Conservation (phyloP, 2,329 filamentous ascomycete genomes). For the Stemphylium beticola region DNA sequence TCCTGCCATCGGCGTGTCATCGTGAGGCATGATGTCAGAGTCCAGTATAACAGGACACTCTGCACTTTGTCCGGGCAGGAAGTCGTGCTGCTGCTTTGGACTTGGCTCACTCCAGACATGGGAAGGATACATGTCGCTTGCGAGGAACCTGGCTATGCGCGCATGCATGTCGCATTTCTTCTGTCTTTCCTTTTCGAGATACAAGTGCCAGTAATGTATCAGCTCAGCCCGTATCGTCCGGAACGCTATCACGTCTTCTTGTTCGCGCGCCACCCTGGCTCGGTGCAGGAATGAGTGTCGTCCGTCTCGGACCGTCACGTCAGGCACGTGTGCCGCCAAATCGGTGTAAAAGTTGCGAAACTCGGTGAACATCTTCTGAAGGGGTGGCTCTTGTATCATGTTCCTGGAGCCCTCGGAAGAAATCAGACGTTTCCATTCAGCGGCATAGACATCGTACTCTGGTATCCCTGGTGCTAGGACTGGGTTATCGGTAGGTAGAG, state of each 20-base stretch:
- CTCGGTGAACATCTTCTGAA: slow-evolving; percentile 41
- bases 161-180: slow-evolving; percentile 30
- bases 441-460: slow-evolving; percentile 29
- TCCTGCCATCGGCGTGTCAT: slow-evolving; percentile 21
- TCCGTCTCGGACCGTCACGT: slow-evolving; percentile 16
- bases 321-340: slow-evolving; percentile 23
- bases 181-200: slow-evolving; percentile 33
- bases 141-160: slow-evolving; percentile 26
- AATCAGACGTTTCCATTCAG: slow-evolving; percentile 29
- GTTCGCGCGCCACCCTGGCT: slow-evolving; percentile 44
- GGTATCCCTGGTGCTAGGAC: slow-evolving; percentile 22
- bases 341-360: slow-evolving; percentile 43
- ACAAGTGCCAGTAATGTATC: slow-evolving; percentile 36
- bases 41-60: slow-evolving; percentile 16
- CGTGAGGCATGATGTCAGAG: slow-evolving; percentile 12
- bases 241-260: slow-evolving; percentile 39
- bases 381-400: slow-evolving; percentile 27
- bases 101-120: slow-evolving; percentile 16
- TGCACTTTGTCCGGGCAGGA: background rate
- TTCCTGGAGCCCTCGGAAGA: slow-evolving; percentile 11
- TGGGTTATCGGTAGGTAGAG: slow-evolving; percentile 19
- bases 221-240: slow-evolving; percentile 35
- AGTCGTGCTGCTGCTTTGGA: background rate
- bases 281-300: slow-evolving; percentile 39
- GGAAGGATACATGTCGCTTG: slow-evolving; percentile 35